Evolutionary conservation across 768 basidiomycete genomes (phyloP), one percentile per base, ranked within the genome.

Genomic region (Antrodiella citrinella): DNA sequence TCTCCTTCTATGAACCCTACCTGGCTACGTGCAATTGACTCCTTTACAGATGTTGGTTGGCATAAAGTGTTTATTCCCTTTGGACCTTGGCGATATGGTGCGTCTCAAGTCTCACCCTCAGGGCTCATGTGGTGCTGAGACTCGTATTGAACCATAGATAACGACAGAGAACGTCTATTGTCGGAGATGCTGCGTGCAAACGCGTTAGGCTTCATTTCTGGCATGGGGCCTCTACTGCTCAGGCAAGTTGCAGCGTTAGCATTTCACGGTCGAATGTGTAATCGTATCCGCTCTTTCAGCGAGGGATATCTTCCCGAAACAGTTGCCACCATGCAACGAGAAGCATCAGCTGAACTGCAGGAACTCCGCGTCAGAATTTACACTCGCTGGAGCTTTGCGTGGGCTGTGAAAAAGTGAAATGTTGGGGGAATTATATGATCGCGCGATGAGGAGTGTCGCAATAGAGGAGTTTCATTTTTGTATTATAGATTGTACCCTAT

Each of bases 31-130:
- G 48, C 54, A 4, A 59, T 59, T 15, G 57, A 60, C 19, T 47
- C 57, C 3, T 55, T 62, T 25, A 59, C 61, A 4, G 61, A 67
- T 22, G 62, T 64, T 2, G 62, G 63, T 0, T 64, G 59, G 59
- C 56, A 61, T 47, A 65, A 67, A 41, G 55, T 59, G n/a, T 67
- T 60, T 41, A 59, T 67, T 26, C 65, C 65, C 19, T 58, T 67
- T 15, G 64, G 65, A 0, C 64, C 65, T 4, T 67, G 65, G 65
- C 48, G 53, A 7, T 59, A 60, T 47, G 52, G 65, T 65, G 49
- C 38, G 59, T 44, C 2, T 38, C n/a, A 13, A 22, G 18, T 30
- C 13, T 49, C 15, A 20, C 21, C 40, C 24, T 3, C 18, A 21
- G 22, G 4, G 10, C 51, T 46, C 11, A 54, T 39, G 13, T n/a